Evolutionary conservation across 139 green algal genomes (phyloP).

Genomic region (Tetradesmus lagerheimii): DNA sequence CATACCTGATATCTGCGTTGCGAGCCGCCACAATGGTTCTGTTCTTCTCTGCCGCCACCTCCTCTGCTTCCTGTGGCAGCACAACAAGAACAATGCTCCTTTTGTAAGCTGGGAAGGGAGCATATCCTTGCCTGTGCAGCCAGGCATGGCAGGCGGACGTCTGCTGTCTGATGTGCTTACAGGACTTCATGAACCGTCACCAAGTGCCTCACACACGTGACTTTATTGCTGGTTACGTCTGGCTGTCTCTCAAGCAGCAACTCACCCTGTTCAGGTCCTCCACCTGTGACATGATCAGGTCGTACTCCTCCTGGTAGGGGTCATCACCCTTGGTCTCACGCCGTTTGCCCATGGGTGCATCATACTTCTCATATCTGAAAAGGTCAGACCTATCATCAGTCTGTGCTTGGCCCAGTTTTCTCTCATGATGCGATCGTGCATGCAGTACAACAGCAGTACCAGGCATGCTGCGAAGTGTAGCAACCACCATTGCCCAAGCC

Average conservation of each 20-base stretch:
- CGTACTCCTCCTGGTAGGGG: constrained; percentile 77
- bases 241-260: neutral
- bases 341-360: constrained; percentile 51
- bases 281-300: constrained; percentile 67
- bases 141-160: neutral
- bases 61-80: constrained; percentile 74
- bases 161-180: neutral
- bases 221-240: too few relatives aligned
- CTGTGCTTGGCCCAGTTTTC: neutral
- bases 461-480: neutral
- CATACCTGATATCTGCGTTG: constrained; percentile 85
- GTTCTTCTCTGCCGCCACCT: constrained; percentile 80
- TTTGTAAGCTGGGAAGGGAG: neutral
- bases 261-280: constrained; percentile 79
- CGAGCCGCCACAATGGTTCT: constrained; percentile 76
- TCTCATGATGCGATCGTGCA: neutral
- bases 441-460: neutral
- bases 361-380: constrained; percentile 86
- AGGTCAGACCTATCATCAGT: too few relatives aligned
- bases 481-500: neutral
- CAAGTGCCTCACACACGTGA: too few relatives aligned
- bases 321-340: constrained; percentile 67
- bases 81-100: constrained; percentile 23
- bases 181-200: too few relatives aligned
- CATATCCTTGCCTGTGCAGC: neutral